Evolutionary conservation across 176 grass and related monocot genomes (phyloP), one percentile per base, ranked within the genome.

Genomic region (Rhynchospora breviuscula): DNA sequence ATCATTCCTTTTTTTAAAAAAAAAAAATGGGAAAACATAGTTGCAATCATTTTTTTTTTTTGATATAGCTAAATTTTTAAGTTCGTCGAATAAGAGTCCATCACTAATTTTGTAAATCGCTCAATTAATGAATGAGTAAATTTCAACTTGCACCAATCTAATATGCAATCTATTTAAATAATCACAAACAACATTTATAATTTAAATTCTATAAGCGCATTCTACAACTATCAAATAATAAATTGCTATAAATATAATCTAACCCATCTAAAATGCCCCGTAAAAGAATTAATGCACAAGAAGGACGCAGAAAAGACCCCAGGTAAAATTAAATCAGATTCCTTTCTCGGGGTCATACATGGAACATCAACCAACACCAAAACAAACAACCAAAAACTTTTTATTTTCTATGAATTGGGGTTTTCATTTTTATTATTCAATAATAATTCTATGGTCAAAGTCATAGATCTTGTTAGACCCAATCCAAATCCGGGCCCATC

Each of bases 261-360:
- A 3, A 19, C 18, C 35, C 17, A 31, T 44, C 14, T 18, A 70
- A 35, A 70, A 40, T 14, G 13, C 10, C 8, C 11, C 26, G 35
- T 6, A 43, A 70, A 70, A 35, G 10, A 70, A 31, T 6, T 44
- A n/a, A 46, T 8, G 25, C 5, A 76, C 26, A 29, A 29, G 2
- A 76, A 53, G 8, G 15, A 76, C 3, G 15, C n/a, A 76, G n/a
- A 7, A 6, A 13, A 59, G 14, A 13, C 23, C 11, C 7, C 26
- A 80, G 10, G 78, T 1, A 31, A 80, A 21, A 60, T 80, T 44
- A 62, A 80, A 59, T 63, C 63, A 75, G 86, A 81, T 67, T 63
- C 70, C 72, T 79, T 74, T 87, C 85, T 93, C 75, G 59, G 88
- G 85, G 83, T 65, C 88, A 75, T 91, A 83, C 43, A 52, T 49